A percentile compares a stretch with the other conserved stretches of the same genome.
Evolutionary conservation across 495 filamentous ascomycete species (phyloP).

Genomic region (Penicillium canescens): DNA sequence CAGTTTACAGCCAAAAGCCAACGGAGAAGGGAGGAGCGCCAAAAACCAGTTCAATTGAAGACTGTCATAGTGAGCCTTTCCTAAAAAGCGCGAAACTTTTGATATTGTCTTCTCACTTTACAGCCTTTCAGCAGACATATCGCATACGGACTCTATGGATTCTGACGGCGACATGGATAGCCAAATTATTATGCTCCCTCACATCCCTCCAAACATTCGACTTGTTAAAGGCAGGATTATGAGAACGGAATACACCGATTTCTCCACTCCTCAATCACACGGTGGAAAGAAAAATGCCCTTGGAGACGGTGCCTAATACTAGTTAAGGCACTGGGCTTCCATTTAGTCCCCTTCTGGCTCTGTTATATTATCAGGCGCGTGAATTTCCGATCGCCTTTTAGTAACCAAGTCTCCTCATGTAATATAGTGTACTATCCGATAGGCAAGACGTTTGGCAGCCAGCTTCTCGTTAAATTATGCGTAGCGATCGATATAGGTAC

Average conservation of each 20-base stretch:
- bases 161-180: neutral
- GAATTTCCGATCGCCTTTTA: neutral
- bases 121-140: neutral
- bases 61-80: neutral
- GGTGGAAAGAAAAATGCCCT: neutral
- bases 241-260: neutral
- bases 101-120: neutral
- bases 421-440: too few relatives aligned
- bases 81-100: neutral
- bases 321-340: neutral
- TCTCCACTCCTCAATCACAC: neutral
- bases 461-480: too few relatives aligned
- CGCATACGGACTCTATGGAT: neutral
- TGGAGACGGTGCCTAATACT: neutral
- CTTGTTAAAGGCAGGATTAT: constrained; percentile 2
- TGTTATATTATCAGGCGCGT: neutral
- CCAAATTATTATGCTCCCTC: neutral
- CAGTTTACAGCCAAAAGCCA: neutral
- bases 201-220: neutral
- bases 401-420: neutral
- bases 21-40: neutral
- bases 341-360: neutral
- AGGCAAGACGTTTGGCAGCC: too few relatives aligned
- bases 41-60: neutral
- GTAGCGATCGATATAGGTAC: too few relatives aligned